Conservation (phyloP, 805 yeast genomes). For the Ogataea siamensis region DNA sequence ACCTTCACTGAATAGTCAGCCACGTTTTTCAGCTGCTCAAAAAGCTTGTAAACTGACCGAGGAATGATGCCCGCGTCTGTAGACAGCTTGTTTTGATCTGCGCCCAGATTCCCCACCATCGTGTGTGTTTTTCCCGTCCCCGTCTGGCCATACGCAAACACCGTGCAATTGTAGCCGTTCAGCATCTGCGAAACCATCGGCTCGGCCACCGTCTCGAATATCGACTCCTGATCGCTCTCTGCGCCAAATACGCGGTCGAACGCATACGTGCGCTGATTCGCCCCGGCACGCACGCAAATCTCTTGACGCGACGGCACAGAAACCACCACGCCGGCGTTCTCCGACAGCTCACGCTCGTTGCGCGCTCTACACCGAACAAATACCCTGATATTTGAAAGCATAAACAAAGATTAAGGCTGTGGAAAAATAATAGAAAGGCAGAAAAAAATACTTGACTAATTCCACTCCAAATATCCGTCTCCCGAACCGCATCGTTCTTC, state of each 20-base stretch:
- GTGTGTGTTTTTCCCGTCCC: constrained; percentile 86
- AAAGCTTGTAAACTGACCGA: constrained; percentile 53
- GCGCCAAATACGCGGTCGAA: constrained; percentile 86
- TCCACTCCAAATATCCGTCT: too few relatives aligned
- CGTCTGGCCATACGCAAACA: constrained; percentile 77
- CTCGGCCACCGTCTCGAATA: constrained; percentile 67
- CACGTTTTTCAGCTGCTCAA: constrained; percentile 43
- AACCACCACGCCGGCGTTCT: constrained; percentile 60
- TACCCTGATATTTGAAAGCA: constrained; percentile 48
- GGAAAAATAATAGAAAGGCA: constrained; percentile 8
- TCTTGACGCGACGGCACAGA: constrained; percentile 49
- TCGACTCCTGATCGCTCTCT: constrained; percentile 64
- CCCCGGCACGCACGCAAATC: constrained; percentile 46
- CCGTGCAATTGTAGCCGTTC: constrained; percentile 75
- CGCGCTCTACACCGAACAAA: constrained; percentile 65
- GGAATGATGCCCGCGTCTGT: constrained; percentile 66
- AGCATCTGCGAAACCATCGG: constrained; percentile 66
- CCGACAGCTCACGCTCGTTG: constrained; percentile 53
- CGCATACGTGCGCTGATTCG: constrained; percentile 52
- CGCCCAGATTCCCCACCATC: constrained; percentile 68
- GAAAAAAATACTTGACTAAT: not conserved
- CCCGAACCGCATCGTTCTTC: too few relatives aligned
- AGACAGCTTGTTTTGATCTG: constrained; percentile 32
- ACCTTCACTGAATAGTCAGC: constrained; percentile 67
- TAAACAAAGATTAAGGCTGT: too few relatives aligned